Base-by-base conservation (phyloP, 192 early-diverging fungal species). In the Chytriomyces sp. region DNA sequence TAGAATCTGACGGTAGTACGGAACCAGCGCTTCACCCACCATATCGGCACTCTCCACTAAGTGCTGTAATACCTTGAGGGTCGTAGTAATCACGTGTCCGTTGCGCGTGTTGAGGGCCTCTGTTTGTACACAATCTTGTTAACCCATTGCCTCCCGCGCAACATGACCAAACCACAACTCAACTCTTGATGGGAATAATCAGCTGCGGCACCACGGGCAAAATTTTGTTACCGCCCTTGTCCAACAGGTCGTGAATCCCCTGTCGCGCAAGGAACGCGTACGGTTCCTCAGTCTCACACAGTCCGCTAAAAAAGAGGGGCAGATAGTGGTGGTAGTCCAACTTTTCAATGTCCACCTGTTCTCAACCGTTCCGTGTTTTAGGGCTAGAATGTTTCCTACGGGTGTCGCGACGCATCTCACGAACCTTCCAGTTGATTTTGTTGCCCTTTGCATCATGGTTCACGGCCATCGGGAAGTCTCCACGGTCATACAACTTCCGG, bases 91-190 rank as follows among this genome's bases (percentile, higher is more conserved):
- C 22, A 88, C 86, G 8, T 87, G 85, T 52, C 80, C 82, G 74
- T 88, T 87, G 34, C 86, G 70, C n/a, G 85, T 87, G 77, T 88
- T 88, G n/a, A 88, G 73, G 2, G 86, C 86, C 80, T 87, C 86
- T 87, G 59, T 17, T n/a, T n/a, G n/a, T n/a, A n/a, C n/a, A n/a
- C n/a, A n/a, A 5, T n/a, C 30, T 33, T 12, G 36, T 7, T 25
- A 37, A 17, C 22, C 57, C 5, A 38, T 61, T 25, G 3, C 30
- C n/a, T 10, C 17, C n/a, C 1, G 31, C 26, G 22, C 44, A 39
- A 49, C 17, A 49, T 25, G 5, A 38, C 30, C 25, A 31, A 56
- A 34, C 14, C 19, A 32, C 0, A 8, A n/a, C 2, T 39, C 14
- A 49, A 88, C 86, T 86, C 59, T 88, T 88, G 82, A 88, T 86